A percentile compares a stretch with the other conserved stretches of the same genome.
These are phyloP conservation scores for Eutypa lata DNA, from an alignment of 2,329 filamentous ascomycete genomes.

Conservation along the genomic window DNA sequence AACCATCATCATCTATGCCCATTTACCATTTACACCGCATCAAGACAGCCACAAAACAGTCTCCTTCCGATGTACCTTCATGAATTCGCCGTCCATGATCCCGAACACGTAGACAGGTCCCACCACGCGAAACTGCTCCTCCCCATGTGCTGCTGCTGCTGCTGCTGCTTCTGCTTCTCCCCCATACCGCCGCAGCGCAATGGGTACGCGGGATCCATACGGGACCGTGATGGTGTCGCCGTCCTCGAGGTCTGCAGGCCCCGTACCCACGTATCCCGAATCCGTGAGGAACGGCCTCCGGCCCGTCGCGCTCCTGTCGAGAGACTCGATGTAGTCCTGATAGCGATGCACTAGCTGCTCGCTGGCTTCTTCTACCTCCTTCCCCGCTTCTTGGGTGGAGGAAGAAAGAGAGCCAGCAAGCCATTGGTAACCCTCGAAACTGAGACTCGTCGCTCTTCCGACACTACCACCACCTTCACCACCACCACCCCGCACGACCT, in stretches of 20 bases:
- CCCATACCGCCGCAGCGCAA: slow-evolving; percentile 10
- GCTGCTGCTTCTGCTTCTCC: background rate
- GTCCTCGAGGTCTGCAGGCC: slow-evolving; percentile 8
- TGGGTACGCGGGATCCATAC: slow-evolving; percentile 16
- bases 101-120: slow-evolving; percentile 17
- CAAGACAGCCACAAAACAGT: background rate
- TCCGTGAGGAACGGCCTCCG: slow-evolving; percentile 13
- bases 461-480: background rate
- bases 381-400: background rate
- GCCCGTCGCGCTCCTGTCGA: slow-evolving; percentile 8
- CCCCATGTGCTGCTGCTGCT: too few species aligned
- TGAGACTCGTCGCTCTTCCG: slow-evolving; percentile 5
- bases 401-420: slow-evolving; percentile 4
- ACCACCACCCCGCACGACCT: background rate
- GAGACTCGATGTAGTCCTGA: slow-evolving; percentile 3
- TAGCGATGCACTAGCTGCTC: background rate
- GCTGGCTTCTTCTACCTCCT: background rate
- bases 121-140: slow-evolving; percentile 4
- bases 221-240: slow-evolving; percentile 13
- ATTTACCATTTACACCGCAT: too few species aligned
- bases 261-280: slow-evolving; percentile 15
- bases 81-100: slow-evolving; percentile 22
- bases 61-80: slow-evolving; percentile 20
- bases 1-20: too few species aligned
- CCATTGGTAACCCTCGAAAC: slow-evolving; percentile 10